These are phyloP conservation scores for Ogataea hybrid DNA, from an alignment of 1,139 yeast genomes.

Conservation along the genomic window DNA sequence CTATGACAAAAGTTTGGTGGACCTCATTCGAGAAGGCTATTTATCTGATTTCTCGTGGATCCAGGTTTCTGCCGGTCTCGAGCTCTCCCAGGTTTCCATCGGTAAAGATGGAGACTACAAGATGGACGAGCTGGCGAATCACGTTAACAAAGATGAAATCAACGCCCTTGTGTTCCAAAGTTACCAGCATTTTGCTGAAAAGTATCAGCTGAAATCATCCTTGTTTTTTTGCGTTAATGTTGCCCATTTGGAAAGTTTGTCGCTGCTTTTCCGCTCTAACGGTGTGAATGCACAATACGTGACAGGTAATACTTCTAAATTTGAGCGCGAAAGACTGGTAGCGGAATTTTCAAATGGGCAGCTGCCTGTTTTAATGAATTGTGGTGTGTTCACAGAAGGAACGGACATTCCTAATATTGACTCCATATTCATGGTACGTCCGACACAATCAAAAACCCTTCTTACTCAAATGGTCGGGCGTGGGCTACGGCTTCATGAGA, in stretches of 20 bases:
- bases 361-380: slow-evolving; percentile 76
- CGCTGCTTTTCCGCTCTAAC: slow-evolving; percentile 49
- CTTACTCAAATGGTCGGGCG: slow-evolving; percentile 90
- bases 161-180: slow-evolving; percentile 61
- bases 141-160: slow-evolving; percentile 51
- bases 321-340: slow-evolving; percentile 52
- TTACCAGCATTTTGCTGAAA: slow-evolving; percentile 45
- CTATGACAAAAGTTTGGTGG: slow-evolving; percentile 62
- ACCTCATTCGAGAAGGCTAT: slow-evolving; percentile 69
- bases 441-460: slow-evolving; percentile 72
- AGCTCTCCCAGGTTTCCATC: slow-evolving; percentile 36
- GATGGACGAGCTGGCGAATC: slow-evolving; percentile 47
- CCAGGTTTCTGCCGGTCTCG: slow-evolving; percentile 45
- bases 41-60: slow-evolving; percentile 69
- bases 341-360: slow-evolving; percentile 59
- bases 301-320: slow-evolving; percentile 59
- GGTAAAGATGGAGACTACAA: slow-evolving; percentile 53
- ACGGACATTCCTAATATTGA: slow-evolving; percentile 93
- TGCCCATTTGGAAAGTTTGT: slow-evolving; percentile 58
- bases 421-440: slow-evolving; percentile 73
- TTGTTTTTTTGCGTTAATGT: slow-evolving; percentile 78
- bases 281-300: slow-evolving; percentile 77
- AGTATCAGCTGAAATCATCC: slow-evolving; percentile 53
- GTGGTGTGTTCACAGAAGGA: slow-evolving; percentile 92
- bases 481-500: slow-evolving; percentile 66